These are phyloP conservation scores for Parathielavia appendiculata DNA, from an alignment of 495 filamentous ascomycete genomes.

Conservation along the genomic window DNA sequence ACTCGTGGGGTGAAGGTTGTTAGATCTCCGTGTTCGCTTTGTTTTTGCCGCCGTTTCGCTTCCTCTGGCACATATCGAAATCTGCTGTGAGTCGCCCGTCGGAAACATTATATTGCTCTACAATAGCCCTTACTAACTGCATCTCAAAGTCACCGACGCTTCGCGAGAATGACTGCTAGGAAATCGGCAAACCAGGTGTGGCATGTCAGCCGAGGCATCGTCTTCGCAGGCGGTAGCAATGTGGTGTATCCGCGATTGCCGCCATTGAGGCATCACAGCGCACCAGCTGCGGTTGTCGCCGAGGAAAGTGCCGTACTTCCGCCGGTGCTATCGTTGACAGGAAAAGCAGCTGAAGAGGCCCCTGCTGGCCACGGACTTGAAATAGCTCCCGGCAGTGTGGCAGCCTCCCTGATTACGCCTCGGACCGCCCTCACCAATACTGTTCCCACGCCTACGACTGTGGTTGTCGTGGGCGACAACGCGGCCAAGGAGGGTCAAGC, in stretches of 20 bases:
- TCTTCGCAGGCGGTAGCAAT: conserved; percentile 27
- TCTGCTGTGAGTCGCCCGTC: background rate
- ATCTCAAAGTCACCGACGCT: background rate
- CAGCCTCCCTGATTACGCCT: background rate
- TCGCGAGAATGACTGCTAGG: conserved; percentile 25
- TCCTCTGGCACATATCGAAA: background rate
- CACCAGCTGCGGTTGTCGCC: background rate
- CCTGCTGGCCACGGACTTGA: background rate
- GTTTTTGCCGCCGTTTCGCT: conserved; percentile 11
- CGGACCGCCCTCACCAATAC: background rate
- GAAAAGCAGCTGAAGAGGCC: background rate
- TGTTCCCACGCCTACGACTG: background rate
- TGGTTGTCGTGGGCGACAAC: background rate
- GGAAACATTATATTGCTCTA: background rate
- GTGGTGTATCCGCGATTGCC: conserved; percentile 23
- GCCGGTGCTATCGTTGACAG: background rate
- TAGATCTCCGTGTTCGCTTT: background rate
- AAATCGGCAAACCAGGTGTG: conserved; percentile 32
- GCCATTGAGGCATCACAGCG: conserved; percentile 7
- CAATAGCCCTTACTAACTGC: background rate
- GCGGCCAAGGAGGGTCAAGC: background rate
- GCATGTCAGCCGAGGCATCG: conserved; percentile 39
- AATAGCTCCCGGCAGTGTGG: background rate
- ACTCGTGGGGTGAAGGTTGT: background rate
- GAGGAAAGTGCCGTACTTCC: background rate